Conservation (phyloP, 2,329 filamentous ascomycete genomes). For the Coniochaeta sp. region DNA sequence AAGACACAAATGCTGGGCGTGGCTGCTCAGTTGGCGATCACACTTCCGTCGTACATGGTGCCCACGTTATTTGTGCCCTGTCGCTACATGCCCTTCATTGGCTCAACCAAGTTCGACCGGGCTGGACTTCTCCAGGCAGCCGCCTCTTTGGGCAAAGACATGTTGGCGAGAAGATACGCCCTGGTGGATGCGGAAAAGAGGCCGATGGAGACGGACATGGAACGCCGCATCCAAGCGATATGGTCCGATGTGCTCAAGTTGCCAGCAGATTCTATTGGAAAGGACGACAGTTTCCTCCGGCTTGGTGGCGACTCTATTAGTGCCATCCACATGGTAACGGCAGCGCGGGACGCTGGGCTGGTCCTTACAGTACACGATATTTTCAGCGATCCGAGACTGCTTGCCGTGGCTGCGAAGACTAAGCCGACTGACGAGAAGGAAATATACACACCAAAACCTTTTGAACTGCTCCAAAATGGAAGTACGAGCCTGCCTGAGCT, state of each 20-base stretch:
- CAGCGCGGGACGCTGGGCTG: not conserved
- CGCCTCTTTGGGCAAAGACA: slow-evolving; percentile 11
- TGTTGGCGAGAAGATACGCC: slow-evolving; percentile 26
- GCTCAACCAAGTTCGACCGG: slow-evolving; percentile 22
- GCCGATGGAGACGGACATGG: slow-evolving; percentile 2
- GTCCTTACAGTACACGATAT: not conserved
- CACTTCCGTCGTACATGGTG: slow-evolving; percentile 27
- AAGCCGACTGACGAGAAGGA: no score
- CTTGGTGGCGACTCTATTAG: slow-evolving; percentile 36
- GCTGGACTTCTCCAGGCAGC: not conserved
- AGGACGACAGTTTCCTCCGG: slow-evolving; percentile 25
- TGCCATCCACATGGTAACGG: slow-evolving; percentile 20
- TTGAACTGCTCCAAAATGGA: not conserved
- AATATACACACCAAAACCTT: no score
- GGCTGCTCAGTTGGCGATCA: slow-evolving; percentile 15
- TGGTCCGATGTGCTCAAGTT: slow-evolving; percentile 34
- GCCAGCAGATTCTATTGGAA: slow-evolving; percentile 16
- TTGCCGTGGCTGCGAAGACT: not conserved
- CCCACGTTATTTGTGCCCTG: slow-evolving; percentile 21
- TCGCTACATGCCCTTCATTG: slow-evolving; percentile 15
- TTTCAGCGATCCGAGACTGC: not conserved
- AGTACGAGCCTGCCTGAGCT: not conserved
- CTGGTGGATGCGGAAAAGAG: slow-evolving; percentile 26
- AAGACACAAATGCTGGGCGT: slow-evolving; percentile 16
- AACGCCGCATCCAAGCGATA: slow-evolving; percentile 16